These are phyloP conservation scores for Plasmodium gaboni DNA, from an alignment of 169 alveolate genomes.

Conservation along the genomic window DNA sequence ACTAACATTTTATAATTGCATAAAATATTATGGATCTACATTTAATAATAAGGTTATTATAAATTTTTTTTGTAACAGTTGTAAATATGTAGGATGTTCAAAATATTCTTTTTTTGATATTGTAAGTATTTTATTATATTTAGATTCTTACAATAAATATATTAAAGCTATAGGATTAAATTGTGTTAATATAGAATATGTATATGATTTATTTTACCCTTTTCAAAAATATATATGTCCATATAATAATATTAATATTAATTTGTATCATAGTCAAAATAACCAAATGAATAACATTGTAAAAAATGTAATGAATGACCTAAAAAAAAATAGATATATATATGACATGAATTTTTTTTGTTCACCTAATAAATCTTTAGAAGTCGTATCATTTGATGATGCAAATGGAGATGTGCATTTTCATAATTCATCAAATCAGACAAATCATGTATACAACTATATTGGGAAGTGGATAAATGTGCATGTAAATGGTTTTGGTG, in stretches of 20 bases:
- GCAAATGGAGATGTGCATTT: not conserved
- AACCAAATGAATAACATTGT: not conserved
- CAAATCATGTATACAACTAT: constrained; percentile 33
- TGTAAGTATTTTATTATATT: constrained; percentile 13
- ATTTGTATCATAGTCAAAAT: constrained; percentile 24
- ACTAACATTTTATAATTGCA: constrained; percentile 25
- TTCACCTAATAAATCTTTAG: constrained; percentile 49
- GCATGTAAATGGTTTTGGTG: constrained; percentile 54
- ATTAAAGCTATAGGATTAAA: constrained; percentile 57
- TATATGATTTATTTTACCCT: constrained; percentile 28
- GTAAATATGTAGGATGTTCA: constrained; percentile 25
- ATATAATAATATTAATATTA: constrained; percentile 7
- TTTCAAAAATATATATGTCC: constrained; percentile 13
- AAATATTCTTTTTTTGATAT: constrained; percentile 44
- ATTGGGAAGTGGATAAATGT: constrained; percentile 33
- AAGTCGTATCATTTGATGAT: constrained; percentile 11
- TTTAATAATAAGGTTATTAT: constrained; percentile 22
- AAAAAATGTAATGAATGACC: constrained; percentile 4
- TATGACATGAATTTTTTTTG: constrained; percentile 49
- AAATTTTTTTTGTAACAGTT: constrained; percentile 38
- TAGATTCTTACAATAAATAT: constrained; percentile 33
- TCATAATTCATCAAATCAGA: not conserved
- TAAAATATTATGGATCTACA: constrained; percentile 12
- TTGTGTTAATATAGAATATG: constrained; percentile 45
- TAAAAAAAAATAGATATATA: constrained; percentile 38